Conservation (phyloP, 805 yeast genomes). For the Saccharomyces jurei region DNA sequence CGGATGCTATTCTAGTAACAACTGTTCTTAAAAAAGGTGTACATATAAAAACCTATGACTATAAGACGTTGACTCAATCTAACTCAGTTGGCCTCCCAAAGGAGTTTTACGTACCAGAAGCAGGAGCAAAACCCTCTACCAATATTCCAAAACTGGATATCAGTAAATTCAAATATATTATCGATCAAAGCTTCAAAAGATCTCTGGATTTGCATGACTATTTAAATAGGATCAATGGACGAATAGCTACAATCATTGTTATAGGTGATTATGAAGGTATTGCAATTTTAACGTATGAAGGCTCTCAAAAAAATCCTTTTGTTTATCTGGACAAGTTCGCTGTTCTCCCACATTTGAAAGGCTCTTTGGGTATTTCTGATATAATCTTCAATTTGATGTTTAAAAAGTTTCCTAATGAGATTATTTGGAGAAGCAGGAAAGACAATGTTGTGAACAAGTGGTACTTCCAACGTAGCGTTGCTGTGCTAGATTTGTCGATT, state of each 20-base stretch:
- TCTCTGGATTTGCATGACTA: slow-evolving; percentile 60
- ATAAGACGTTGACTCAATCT: slow-evolving; percentile 10
- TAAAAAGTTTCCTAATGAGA: slow-evolving; percentile 57
- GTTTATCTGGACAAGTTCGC: slow-evolving; percentile 94
- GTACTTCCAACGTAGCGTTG: slow-evolving; percentile 88
- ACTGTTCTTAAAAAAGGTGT: slow-evolving; percentile 76
- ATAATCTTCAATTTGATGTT: slow-evolving; percentile 76
- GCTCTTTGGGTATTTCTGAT: slow-evolving; percentile 90
- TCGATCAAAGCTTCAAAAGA: slow-evolving; percentile 74
- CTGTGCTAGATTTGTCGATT: slow-evolving; percentile 45
- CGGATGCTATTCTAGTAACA: slow-evolving; percentile 38
- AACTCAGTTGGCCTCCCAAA: slow-evolving; percentile 26
- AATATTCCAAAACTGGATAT: slow-evolving; percentile 40
- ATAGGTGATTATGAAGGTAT: slow-evolving; percentile 95
- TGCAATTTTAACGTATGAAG: slow-evolving; percentile 85
- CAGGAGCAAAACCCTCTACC: neutral
- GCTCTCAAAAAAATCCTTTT: slow-evolving; percentile 32
- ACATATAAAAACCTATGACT: slow-evolving; percentile 25
- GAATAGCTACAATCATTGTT: slow-evolving; percentile 68
- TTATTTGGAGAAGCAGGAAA: slow-evolving; percentile 84
- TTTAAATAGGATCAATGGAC: slow-evolving; percentile 52
- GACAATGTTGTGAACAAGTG: slow-evolving; percentile 91
- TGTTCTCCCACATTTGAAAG: slow-evolving; percentile 73
- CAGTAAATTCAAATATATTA: slow-evolving; percentile 46
- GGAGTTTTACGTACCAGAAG: slow-evolving; percentile 1